Conservation (phyloP, 495 filamentous ascomycete species). For the Hypoxylon intermedium region DNA sequence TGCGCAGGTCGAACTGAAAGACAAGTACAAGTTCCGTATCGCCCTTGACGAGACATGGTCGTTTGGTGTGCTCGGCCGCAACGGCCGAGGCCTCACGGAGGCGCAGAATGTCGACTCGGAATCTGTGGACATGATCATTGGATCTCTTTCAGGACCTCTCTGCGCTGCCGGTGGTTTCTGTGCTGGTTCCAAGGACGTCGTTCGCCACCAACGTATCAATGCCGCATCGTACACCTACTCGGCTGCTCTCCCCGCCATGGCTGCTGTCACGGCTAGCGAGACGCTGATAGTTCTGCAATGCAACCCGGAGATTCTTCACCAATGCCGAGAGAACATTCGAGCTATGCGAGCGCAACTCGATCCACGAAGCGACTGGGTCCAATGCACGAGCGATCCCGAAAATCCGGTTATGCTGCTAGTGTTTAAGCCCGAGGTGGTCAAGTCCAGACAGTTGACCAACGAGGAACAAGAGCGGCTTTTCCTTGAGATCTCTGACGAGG, state of each 20-base stretch:
- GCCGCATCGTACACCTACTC: constrained; percentile 92
- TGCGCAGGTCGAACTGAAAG: constrained; percentile 80
- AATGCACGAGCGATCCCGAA: constrained; percentile 78
- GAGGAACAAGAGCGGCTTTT: constrained; percentile 85
- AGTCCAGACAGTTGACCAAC: constrained; percentile 67
- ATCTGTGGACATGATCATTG: constrained; percentile 94
- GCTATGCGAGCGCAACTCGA: constrained; percentile 87
- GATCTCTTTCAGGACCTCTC: constrained; percentile 83
- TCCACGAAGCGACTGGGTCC: constrained; percentile 90
- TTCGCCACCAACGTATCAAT: constrained; percentile 93
- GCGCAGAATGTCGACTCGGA: constrained; percentile 92
- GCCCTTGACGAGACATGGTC: constrained; percentile 98
- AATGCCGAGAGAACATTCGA: constrained; percentile 81
- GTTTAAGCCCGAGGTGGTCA: constrained; percentile 83
- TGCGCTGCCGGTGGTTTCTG: constrained; percentile 96
- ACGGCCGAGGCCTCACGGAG: constrained; percentile 90
- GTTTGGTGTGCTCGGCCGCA: constrained; percentile 90
- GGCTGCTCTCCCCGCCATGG: constrained; percentile 89
- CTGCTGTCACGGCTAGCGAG: constrained; percentile 93
- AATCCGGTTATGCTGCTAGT: constrained; percentile 86
- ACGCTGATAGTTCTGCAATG: constrained; percentile 83
- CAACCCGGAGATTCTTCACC: constrained; percentile 75
- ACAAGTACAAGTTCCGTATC: constrained; percentile 94
- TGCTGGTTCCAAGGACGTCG: constrained; percentile 84
- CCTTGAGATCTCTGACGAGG: constrained; percentile 93